These are phyloP conservation scores for Hemileccinum rubropunctum DNA, from an alignment of 768 basidiomycete species.

Conservation along the genomic window DNA sequence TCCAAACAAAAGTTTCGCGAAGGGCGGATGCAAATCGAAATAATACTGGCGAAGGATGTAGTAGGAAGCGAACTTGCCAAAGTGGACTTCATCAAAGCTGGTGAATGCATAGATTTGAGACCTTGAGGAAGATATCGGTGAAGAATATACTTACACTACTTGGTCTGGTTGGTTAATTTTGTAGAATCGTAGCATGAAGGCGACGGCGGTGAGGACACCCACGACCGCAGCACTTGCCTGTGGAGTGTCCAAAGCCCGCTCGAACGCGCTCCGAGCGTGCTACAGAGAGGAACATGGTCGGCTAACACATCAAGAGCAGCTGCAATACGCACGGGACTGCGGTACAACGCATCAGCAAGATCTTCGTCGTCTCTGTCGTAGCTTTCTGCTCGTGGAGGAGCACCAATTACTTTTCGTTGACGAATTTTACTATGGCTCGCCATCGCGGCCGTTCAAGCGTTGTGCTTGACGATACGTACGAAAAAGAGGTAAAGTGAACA, in stretches of 20 bases:
- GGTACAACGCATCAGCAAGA: slow-evolving; percentile 47
- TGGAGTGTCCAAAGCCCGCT: slow-evolving; percentile 59
- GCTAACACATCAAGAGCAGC: slow-evolving; percentile 9
- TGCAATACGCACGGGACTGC: slow-evolving; percentile 43
- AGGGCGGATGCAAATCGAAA: slow-evolving; percentile 98
- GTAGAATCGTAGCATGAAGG: slow-evolving; percentile 86
- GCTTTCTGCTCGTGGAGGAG: slow-evolving; percentile 19
- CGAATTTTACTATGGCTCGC: slow-evolving; percentile 33
- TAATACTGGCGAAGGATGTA: slow-evolving; percentile 94
- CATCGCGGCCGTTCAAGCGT: slow-evolving; percentile 21
- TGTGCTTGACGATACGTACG: slow-evolving; percentile 3
- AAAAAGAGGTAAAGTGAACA: slow-evolving; percentile 1
- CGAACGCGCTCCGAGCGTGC: slow-evolving; percentile 59
- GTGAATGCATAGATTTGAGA: slow-evolving; percentile 4
- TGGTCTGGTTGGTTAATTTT: slow-evolving; percentile 94
- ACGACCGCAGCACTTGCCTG: slow-evolving; percentile 64
- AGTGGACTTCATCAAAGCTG: slow-evolving; percentile 98
- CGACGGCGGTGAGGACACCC: slow-evolving; percentile 62
- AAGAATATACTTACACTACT: slow-evolving; percentile 68
- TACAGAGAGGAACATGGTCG: slow-evolving; percentile 25
- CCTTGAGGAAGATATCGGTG: neutral
- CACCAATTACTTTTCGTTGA: slow-evolving; percentile 22
- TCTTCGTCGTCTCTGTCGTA: slow-evolving; percentile 48
- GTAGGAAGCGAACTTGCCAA: slow-evolving; percentile 96
- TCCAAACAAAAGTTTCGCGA: slow-evolving; percentile 93